phyloP scores from a whole-genome alignment of 208 protist genomes.

The Tritrichomonas musculus region DNA sequence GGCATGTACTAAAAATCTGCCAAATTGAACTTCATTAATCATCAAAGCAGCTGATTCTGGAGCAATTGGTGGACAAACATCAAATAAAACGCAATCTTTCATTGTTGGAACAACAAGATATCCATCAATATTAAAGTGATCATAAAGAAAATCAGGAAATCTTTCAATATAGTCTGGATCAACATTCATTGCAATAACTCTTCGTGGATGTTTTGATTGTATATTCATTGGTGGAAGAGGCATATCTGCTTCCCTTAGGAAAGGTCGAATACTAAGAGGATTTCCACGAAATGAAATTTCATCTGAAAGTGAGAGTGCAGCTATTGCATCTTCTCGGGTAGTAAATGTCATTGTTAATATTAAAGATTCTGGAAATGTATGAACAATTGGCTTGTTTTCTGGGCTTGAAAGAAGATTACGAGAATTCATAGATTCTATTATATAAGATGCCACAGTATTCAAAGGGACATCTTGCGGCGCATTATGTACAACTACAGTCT shows the following conservation, averaged over 20 bases:
- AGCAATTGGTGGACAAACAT: background rate
- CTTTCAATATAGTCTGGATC: background rate
- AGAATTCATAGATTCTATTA: background rate
- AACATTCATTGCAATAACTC: slow-evolving; percentile 10
- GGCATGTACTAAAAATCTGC: background rate
- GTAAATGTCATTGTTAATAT: background rate
- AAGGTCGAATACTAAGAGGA: background rate
- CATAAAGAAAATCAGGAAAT: background rate
- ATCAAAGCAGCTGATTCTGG: background rate
- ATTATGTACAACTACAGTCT: background rate
- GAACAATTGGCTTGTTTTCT: background rate
- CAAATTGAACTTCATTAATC: background rate
- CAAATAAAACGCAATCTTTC: slow-evolving; percentile 12
- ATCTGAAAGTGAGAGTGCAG: no score
- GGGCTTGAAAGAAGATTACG: background rate
- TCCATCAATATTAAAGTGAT: background rate
- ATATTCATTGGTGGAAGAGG: background rate
- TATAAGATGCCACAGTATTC: background rate
- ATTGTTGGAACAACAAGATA: background rate
- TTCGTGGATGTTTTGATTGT: background rate
- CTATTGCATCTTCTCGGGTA: background rate
- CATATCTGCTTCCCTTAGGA: background rate
- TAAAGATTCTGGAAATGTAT: background rate
- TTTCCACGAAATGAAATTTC: background rate
- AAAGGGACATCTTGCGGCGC: background rate